Conservation (phyloP, 495 filamentous ascomycete species). For the Pyrenula massariospora region DNA sequence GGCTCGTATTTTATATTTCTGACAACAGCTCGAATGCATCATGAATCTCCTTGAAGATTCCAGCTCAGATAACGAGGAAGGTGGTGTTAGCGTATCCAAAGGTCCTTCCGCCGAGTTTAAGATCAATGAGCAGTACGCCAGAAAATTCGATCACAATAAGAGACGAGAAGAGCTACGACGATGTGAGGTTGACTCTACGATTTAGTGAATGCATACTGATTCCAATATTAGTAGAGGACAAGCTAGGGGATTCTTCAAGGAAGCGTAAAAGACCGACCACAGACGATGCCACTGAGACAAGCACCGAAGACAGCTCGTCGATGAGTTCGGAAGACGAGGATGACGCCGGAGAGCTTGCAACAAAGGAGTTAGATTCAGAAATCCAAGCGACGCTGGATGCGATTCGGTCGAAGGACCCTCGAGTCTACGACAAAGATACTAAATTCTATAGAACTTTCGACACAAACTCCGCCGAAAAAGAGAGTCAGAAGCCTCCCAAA, state of each 20-base stretch:
- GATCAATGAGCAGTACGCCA: constrained; percentile 84
- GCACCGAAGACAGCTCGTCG: constrained; percentile 39
- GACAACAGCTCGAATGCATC: too few relatives aligned
- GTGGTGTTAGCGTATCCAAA: constrained; percentile 24
- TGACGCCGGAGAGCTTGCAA: constrained; percentile 74
- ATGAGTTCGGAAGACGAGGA: constrained; percentile 75
- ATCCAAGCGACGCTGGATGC: constrained; percentile 76
- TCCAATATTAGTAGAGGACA: constrained; percentile 1
- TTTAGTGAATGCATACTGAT: constrained; percentile 1
- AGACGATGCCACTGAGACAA: constrained; percentile 33
- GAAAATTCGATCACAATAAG: constrained; percentile 90
- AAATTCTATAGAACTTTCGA: constrained; percentile 66
- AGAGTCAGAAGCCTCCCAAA: constrained; percentile 54
- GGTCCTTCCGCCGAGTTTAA: constrained; percentile 40
- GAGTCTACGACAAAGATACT: constrained; percentile 68
- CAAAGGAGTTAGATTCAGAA: constrained; percentile 69
- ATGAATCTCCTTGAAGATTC: constrained; percentile 32
- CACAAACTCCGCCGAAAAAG: constrained; percentile 17
- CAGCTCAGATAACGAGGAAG: constrained; percentile 43
- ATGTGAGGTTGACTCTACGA: constrained; percentile 37
- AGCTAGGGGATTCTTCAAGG: constrained; percentile 1
- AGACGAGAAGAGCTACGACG: constrained; percentile 81
- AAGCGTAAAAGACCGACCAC: constrained; percentile 14
- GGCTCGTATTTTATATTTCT: too few relatives aligned
- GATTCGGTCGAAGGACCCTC: constrained; percentile 78